Evolutionary conservation across 352 stramenopile species (phyloP), one percentile per base, ranked within the genome.

Genomic region (Pythium oligandrum): DNA sequence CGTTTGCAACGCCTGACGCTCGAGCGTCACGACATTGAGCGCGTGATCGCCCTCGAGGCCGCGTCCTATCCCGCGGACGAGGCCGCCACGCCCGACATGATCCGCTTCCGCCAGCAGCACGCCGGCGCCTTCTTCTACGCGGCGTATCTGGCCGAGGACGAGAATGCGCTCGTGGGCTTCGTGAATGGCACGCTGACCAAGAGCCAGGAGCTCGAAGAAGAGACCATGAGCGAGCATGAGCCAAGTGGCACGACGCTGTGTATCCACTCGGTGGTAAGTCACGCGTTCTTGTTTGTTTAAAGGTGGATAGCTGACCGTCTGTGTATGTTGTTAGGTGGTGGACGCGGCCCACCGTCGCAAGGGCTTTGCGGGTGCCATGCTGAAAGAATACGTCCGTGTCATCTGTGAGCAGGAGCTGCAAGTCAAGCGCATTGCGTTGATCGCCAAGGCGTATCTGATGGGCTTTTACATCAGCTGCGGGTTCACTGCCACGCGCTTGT

Each of bases 51-150:
- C 33, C 60, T 91, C 35, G 81, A 91, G 59, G 52, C 64, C 11
- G 65, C 68, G 26, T 86, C 78, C 4, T 96, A 97, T 59, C 88
- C 88, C 0, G 42, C 66, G 11, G 89, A 97, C 51, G 90, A 98
- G 67, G 84, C 83, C 2, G 90, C 89, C 26, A 89, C 75, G 11
- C 82, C 90, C 43, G 78, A 63, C 40, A 63, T 63, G 32, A 77
- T 98, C 39, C 75, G 85, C 53, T 93, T 92, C 64, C 78, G 90
- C 12, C 86, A 95, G 58, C 71, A 91, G 55, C 69, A 90, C 30
- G 90, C 91, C 1, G 68, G 70, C 34, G 64, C 63, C 4, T 96
- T 95, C 55, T 90, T 96, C 59, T 59, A 81, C 37, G 64, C 77
- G 30, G 61, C 67, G 0, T 53, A 34, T 4, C 37, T 55, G 17